These are phyloP conservation scores for Trichosanthes cucumerina DNA, from an alignment of 306 rosid species.

Conservation along the genomic window DNA sequence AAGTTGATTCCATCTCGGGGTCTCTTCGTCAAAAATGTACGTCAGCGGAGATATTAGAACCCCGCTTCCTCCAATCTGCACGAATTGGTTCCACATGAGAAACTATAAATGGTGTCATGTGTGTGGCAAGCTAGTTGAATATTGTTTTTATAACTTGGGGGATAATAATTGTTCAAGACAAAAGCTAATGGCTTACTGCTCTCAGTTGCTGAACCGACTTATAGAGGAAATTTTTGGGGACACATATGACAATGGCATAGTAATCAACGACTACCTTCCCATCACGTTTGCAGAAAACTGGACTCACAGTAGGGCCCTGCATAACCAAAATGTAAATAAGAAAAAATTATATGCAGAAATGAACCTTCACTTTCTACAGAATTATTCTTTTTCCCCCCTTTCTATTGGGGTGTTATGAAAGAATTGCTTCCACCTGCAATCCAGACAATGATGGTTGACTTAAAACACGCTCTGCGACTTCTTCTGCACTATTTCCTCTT, in stretches of 20 bases:
- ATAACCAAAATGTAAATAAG: neutral
- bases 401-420: neutral
- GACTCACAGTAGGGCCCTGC: slow-evolving; percentile 94
- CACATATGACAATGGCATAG: slow-evolving; percentile 84
- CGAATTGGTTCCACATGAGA: neutral
- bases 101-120: neutral
- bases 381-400: neutral
- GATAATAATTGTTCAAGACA: neutral
- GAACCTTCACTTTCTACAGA: neutral
- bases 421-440: slow-evolving; percentile 59
- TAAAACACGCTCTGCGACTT: slow-evolving; percentile 79
- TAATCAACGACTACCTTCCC: slow-evolving; percentile 57
- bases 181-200: slow-evolving; percentile 49
- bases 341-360: neutral
- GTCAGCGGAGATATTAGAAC: slow-evolving; percentile 93
- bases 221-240: slow-evolving; percentile 70
- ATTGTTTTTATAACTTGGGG: neutral
- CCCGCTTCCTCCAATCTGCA: slow-evolving; percentile 96
- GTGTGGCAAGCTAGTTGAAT: neutral
- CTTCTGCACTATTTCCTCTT: slow-evolving; percentile 86
- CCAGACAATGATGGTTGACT: slow-evolving; percentile 76
- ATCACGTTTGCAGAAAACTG: slow-evolving; percentile 62
- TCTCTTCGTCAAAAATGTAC: slow-evolving; percentile 90
- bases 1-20: slow-evolving; percentile 87
- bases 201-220: slow-evolving; percentile 76